phyloP scores from a whole-genome alignment of 345 rosid species.

The Salix suchowensis region DNA sequence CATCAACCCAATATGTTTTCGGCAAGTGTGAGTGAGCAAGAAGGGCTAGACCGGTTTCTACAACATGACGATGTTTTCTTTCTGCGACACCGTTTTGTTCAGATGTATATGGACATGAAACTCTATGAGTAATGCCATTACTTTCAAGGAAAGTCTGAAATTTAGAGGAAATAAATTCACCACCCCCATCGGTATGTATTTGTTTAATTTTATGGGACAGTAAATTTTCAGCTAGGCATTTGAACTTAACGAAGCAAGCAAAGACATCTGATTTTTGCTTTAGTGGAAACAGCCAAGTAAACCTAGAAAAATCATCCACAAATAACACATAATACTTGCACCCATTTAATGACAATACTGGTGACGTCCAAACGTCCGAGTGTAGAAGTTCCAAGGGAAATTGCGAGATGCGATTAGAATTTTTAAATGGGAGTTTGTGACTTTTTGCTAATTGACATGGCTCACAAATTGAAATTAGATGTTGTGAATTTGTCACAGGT shows the following conservation, averaged over 20 bases:
- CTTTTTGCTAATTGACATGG: too few relatives aligned
- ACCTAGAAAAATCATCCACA: background rate
- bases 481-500: accelerated
- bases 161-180: too few relatives aligned
- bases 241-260: background rate
- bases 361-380: background rate
- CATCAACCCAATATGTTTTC: too few relatives aligned
- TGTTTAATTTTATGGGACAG: background rate
- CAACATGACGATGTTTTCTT: too few relatives aligned
- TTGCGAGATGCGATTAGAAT: accelerated
- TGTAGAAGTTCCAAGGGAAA: background rate
- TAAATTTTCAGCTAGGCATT: background rate
- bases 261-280: background rate
- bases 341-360: background rate
- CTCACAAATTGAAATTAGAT: accelerated
- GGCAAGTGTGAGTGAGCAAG: too few relatives aligned
- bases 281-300: background rate
- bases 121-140: too few relatives aligned
- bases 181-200: too few relatives aligned
- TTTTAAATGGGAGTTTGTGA: too few relatives aligned
- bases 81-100: too few relatives aligned
- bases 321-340: background rate
- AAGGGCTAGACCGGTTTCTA: too few relatives aligned
- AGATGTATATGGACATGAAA: too few relatives aligned
- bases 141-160: too few relatives aligned